phyloP scores from a whole-genome alignment of 371 early-diverging fungal species.

The Amoeboaphelidium protococcarum region DNA sequence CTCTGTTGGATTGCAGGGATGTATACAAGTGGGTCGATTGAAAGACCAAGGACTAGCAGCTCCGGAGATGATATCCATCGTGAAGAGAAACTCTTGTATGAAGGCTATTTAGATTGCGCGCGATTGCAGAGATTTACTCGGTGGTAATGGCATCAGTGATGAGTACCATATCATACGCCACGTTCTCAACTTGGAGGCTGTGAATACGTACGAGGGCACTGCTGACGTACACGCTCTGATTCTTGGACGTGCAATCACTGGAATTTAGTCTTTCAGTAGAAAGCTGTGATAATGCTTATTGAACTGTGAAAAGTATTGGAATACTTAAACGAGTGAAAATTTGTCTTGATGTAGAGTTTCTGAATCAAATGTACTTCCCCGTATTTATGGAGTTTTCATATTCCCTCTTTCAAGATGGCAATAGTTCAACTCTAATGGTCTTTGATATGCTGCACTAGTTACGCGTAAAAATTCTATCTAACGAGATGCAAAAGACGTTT shows the following conservation, averaged over 20 bases:
- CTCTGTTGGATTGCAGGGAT: slow-evolving; percentile 62
- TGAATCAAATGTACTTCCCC: too few relatives aligned
- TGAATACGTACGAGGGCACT: slow-evolving; percentile 92
- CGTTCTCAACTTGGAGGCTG: slow-evolving; percentile 78
- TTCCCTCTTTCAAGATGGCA: too few relatives aligned
- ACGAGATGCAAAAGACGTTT: too few relatives aligned
- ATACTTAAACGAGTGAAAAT: too few relatives aligned
- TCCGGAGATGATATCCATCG: slow-evolving; percentile 84
- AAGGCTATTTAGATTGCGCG: slow-evolving; percentile 83
- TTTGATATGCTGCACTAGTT: too few relatives aligned
- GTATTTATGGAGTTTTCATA: too few relatives aligned
- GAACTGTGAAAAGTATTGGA: too few relatives aligned
- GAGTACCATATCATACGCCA: slow-evolving; percentile 82
- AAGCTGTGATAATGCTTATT: too few relatives aligned
- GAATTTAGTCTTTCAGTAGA: slow-evolving; percentile 66
- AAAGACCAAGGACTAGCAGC: slow-evolving; percentile 65
- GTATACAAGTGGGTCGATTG: slow-evolving; percentile 72
- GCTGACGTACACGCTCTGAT: slow-evolving; percentile 87
- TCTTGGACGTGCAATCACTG: slow-evolving; percentile 82
- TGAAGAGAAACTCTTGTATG: slow-evolving; percentile 88
- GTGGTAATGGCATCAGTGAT: slow-evolving; percentile 75
- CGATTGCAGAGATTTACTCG: slow-evolving; percentile 53
- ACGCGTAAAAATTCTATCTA: too few relatives aligned
- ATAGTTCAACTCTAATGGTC: too few relatives aligned
- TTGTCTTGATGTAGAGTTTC: too few relatives aligned